A percentile compares a stretch with the other conserved stretches of the same genome.
phyloP scores from a whole-genome alignment of 1,139 yeast genomes.

The Kluyveromyces marxianus region DNA sequence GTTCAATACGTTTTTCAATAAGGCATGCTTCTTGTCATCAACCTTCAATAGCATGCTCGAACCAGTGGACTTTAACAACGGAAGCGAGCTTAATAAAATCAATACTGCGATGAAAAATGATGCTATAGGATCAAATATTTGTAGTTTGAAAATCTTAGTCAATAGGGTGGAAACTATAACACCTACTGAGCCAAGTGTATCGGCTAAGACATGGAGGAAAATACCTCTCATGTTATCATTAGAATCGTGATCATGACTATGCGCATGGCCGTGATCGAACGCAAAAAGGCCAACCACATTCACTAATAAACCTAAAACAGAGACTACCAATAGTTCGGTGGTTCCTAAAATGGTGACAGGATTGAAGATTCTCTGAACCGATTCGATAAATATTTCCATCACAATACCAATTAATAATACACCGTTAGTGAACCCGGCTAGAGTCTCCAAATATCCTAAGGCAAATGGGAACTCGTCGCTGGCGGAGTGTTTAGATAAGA shows the following conservation, averaged over 20 bases:
- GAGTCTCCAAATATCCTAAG: slow-evolving; percentile 71
- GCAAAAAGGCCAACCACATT: slow-evolving; percentile 91
- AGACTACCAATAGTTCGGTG: slow-evolving; percentile 78
- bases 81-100: slow-evolving; percentile 75
- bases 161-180: slow-evolving; percentile 80
- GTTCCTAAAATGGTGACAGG: slow-evolving; percentile 78
- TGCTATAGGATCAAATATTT: slow-evolving; percentile 81
- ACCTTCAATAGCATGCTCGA: slow-evolving; percentile 61
- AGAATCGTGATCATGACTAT: slow-evolving; percentile 31
- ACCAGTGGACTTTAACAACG: slow-evolving; percentile 76
- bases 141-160: slow-evolving; percentile 49
- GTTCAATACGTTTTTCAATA: slow-evolving; percentile 54
- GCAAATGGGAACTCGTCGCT: slow-evolving; percentile 81
- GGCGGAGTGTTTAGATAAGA: slow-evolving; percentile 49
- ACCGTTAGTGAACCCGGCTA: slow-evolving; percentile 95
- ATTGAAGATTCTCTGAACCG: slow-evolving; percentile 66
- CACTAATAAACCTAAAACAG: slow-evolving; percentile 75
- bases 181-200: slow-evolving; percentile 93
- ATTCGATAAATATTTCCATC: slow-evolving; percentile 80
- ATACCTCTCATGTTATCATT: slow-evolving; percentile 94
- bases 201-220: slow-evolving; percentile 87
- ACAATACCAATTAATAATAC: slow-evolving; percentile 81
- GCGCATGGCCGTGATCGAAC: slow-evolving; percentile 62
- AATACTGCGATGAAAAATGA: slow-evolving; percentile 78
- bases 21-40: slow-evolving; percentile 48